Conservation (phyloP, 2,329 filamentous ascomycete species). For the Cadophora malorum region DNA sequence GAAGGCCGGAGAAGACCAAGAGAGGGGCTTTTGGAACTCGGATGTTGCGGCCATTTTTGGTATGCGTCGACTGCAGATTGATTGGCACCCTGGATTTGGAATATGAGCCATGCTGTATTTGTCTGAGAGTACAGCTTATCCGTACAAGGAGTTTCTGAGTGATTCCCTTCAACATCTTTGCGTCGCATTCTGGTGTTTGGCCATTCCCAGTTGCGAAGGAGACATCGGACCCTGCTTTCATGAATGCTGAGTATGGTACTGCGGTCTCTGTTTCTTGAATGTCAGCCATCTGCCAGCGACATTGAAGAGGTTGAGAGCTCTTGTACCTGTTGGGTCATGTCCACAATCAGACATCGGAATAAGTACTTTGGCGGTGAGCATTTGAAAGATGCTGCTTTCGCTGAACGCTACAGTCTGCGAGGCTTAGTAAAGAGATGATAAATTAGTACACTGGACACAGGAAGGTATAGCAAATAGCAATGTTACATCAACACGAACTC, state of each 20-base stretch:
- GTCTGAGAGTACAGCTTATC: constrained; percentile 1
- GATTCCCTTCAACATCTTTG: constrained; percentile 55
- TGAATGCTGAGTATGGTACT: constrained; percentile 56
- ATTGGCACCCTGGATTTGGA: constrained; percentile 60
- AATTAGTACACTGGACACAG: background rate
- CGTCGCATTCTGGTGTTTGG: constrained; percentile 55
- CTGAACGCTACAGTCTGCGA: background rate
- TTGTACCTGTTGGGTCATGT: constrained; percentile 59
- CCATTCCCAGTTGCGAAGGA: constrained; percentile 58
- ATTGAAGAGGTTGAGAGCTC: background rate
- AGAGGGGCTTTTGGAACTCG: constrained; percentile 51
- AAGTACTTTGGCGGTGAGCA: constrained; percentile 48
- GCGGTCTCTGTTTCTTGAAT: constrained; percentile 53
- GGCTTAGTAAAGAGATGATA: background rate
- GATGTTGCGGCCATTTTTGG: constrained; percentile 50
- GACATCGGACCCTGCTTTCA: constrained; percentile 54
- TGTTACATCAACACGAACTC: background rate
- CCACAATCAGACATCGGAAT: constrained; percentile 62
- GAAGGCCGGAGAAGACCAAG: constrained; percentile 55
- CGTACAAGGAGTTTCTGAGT: constrained; percentile 57
- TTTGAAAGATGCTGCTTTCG: background rate
- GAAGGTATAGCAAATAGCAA: background rate
- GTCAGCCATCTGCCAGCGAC: background rate
- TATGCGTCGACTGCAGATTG: constrained; percentile 51
- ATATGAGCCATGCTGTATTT: constrained; percentile 48